These are phyloP conservation scores for Fraxinus angustifolia DNA, from an alignment of 305 asterid genomes.

Conservation along the genomic window DNA sequence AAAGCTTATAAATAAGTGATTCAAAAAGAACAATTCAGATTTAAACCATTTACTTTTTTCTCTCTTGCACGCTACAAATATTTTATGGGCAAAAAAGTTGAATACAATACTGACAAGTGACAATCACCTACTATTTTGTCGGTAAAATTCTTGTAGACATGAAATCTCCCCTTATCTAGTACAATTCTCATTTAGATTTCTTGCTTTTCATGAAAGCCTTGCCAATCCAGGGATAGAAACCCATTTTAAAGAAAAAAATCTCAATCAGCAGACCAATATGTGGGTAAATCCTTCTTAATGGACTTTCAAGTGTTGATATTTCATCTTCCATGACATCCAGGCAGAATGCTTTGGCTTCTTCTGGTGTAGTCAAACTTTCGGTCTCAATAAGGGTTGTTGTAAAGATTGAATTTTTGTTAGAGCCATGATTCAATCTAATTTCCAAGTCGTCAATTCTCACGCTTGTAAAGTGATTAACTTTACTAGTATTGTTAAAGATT, in stretches of 20 bases:
- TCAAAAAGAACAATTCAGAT: background rate
- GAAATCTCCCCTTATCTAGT: background rate
- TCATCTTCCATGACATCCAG: constrained; percentile 35
- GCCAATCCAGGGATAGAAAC: background rate
- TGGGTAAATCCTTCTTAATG: background rate
- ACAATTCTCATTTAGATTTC: background rate
- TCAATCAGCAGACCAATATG: background rate
- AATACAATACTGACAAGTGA: background rate
- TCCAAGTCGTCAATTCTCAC: background rate
- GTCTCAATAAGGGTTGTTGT: constrained; percentile 33
- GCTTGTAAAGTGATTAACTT: background rate
- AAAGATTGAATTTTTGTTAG: background rate
- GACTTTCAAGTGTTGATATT: constrained; percentile 46
- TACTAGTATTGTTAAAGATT: background rate
- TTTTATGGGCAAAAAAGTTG: background rate
- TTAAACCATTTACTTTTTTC: background rate
- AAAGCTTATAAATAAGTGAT: too few species aligned
- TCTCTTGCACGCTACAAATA: background rate
- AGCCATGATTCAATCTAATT: background rate
- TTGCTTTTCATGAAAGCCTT: background rate
- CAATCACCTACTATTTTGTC: background rate
- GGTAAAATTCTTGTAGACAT: background rate
- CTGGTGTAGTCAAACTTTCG: constrained; percentile 39
- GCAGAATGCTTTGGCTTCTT: constrained; percentile 48
- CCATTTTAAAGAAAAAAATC: background rate